These are phyloP conservation scores for Coniochaeta pulveracea DNA, from an alignment of 2,329 filamentous ascomycete species.

Conservation along the genomic window DNA sequence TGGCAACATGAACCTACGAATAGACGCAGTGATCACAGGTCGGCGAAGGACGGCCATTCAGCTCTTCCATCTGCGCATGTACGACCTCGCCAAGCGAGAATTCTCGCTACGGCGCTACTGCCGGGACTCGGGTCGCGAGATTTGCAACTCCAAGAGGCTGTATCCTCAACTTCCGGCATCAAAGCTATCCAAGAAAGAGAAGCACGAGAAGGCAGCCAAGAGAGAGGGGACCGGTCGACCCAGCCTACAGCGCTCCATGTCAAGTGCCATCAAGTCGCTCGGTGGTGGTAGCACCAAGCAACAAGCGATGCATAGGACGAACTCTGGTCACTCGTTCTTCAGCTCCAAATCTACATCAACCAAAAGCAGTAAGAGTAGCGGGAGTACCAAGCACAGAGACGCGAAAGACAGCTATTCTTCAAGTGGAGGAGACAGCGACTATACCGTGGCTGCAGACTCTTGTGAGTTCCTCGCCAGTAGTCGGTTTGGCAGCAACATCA, in stretches of 20 bases:
- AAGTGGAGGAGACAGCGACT: constrained; percentile 20
- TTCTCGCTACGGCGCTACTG: constrained; percentile 90
- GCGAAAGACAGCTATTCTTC: constrained; percentile 25
- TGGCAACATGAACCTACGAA: constrained; percentile 90
- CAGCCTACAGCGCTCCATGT: constrained; percentile 35
- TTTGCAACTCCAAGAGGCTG: constrained; percentile 73
- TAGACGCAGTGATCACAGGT: constrained; percentile 65
- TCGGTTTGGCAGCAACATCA: constrained; percentile 8
- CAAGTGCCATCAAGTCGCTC: constrained; percentile 36
- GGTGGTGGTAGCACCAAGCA: constrained; percentile 8
- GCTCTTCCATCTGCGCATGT: constrained; percentile 92
- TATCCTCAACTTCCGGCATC: constrained; percentile 50
- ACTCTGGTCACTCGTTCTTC: constrained; percentile 20
- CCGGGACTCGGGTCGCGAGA: constrained; percentile 83
- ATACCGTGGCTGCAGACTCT: constrained; percentile 14
- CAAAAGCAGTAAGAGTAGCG: constrained; percentile 3
- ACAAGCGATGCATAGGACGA: constrained; percentile 21
- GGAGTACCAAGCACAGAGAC: no score
- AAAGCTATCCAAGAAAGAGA: constrained; percentile 23
- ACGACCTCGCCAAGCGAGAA: constrained; percentile 74
- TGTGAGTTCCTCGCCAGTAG: constrained; percentile 17
- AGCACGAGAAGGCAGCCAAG: no score
- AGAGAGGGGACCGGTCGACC: constrained; percentile 25
- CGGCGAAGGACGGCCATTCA: constrained; percentile 57
- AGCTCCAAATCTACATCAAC: constrained; percentile 7